A percentile compares a stretch with the other conserved stretches of the same genome.
phyloP scores from a whole-genome alignment of 2,329 filamentous ascomycete species.

The Delphinella strobiligena region DNA sequence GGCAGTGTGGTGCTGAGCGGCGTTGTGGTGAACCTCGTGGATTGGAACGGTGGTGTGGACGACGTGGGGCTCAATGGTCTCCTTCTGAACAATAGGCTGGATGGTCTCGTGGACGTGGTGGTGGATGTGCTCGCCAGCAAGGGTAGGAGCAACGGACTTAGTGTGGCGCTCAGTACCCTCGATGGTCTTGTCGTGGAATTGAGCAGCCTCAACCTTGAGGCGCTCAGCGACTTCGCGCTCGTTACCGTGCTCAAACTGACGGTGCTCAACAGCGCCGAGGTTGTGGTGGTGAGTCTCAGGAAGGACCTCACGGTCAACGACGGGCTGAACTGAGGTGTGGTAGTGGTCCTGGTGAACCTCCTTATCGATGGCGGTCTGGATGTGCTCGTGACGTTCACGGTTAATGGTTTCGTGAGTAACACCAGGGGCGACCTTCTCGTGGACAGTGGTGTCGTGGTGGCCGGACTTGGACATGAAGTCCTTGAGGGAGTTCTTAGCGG shows the following conservation, averaged over 20 bases:
- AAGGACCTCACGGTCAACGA: conserved; percentile 33
- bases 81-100: conserved; percentile 57
- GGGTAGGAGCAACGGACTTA: conserved; percentile 33
- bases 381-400: conserved; percentile 49
- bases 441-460: conserved; percentile 58
- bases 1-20: conserved; percentile 52
- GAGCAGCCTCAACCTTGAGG: conserved; percentile 41
- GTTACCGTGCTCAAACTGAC: conserved; percentile 49
- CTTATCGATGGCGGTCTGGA: conserved; percentile 51
- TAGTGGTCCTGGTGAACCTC: conserved; percentile 63
- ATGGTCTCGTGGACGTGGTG: conserved; percentile 57
- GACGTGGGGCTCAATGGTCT: conserved; percentile 52
- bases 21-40: conserved; percentile 59
- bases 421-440: conserved; percentile 50
- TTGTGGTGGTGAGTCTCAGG: conserved; percentile 54
- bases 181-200: conserved; percentile 40
- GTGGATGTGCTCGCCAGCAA: conserved; percentile 52
- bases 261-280: conserved; percentile 46
- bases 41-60: conserved; percentile 62
- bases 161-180: conserved; percentile 39
- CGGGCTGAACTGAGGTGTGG: conserved; percentile 55
- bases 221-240: conserved; percentile 33
- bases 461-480: conserved; percentile 44
- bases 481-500: conserved; percentile 49
- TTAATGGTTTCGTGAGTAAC: conserved; percentile 50